Percentiles rank a stretch among this genome's conserved stretches.
phyloP scores from a whole-genome alignment of 306 rosid species.

The Vigna unguiculata region DNA sequence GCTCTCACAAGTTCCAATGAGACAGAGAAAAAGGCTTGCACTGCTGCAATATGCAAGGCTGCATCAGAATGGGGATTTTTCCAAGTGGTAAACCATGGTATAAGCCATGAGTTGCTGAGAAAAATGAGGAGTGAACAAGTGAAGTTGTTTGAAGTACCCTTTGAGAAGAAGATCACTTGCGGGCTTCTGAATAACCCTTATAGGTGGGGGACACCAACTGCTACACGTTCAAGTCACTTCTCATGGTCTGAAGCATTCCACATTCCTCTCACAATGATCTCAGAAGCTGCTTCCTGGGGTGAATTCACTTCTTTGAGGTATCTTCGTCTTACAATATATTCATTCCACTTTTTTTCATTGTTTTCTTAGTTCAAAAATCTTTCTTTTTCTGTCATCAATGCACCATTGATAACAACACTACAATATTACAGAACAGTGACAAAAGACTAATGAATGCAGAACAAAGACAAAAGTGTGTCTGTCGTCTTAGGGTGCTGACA shows the following conservation, averaged over 20 bases:
- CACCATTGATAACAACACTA: conserved; percentile 13
- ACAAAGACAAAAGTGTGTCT: conserved; percentile 18
- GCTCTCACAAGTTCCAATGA: conserved; percentile 58
- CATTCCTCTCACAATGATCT: conserved; percentile 82
- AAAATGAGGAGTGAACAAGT: conserved; percentile 75
- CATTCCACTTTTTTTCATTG: conserved; percentile 15
- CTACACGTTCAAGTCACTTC: conserved; percentile 68
- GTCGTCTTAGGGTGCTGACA: conserved; percentile 6
- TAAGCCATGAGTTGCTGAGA: conserved; percentile 59
- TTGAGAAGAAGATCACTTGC: conserved; percentile 64
- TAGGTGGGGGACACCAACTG: conserved; percentile 87
- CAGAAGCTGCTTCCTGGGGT: conserved; percentile 71
- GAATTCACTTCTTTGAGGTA: conserved; percentile 78
- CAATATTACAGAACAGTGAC: conserved; percentile 21
- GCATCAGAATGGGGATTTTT: conserved; percentile 90
- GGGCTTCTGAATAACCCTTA: conserved; percentile 76
- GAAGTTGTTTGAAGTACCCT: conserved; percentile 68
- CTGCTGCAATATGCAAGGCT: conserved; percentile 66
- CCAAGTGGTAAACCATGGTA: conserved; percentile 88
- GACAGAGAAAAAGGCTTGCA: conserved; percentile 59
- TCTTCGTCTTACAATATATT: background rate
- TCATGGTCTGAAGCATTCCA: conserved; percentile 99
- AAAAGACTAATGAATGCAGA: conserved; percentile 21
- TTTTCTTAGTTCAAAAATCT: conserved; percentile 21
- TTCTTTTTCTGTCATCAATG: background rate